Base-by-base conservation (phyloP, 75 land plant genomes). In the Picea glauca region DNA sequence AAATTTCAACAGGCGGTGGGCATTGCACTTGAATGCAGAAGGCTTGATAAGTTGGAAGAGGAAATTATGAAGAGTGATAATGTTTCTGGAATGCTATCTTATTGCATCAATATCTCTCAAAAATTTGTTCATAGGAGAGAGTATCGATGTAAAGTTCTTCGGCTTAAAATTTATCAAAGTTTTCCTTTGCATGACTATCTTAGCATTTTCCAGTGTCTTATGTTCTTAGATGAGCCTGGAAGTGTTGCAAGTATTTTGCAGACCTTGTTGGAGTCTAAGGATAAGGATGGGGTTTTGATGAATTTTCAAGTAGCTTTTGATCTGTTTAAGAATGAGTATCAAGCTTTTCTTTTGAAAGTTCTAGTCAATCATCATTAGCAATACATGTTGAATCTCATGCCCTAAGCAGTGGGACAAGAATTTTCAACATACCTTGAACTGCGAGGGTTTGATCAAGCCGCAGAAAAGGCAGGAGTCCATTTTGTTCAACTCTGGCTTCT, bases 301-400 rank as follows among this genome's bases (percentile, higher is more conserved):
- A 95, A 93, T 13, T 97, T 91, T 85, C 99, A 97, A 81, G 87
- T 97, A 18, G 93, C 98, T 43, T 97, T 97, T 81, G 99, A 97
- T 90, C 86, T 97, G 35, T 90, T 94, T 43, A 98, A 93, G 73
- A 97, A 97, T 80, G 98, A 94, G 66, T 85, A 90, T 38, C 99
- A 97, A 38, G 84, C 94, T 62, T 97, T 97, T 79, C 90, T 94
- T 5, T 78, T 97, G 77, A 93, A 87, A 77, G 98, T 94, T n/a
- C n/a, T n/a, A n/a, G n/a, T n/a, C n/a, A n/a, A n/a, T n/a, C n/a
- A n/a, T n/a, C n/a, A n/a, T n/a, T n/a, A n/a, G n/a, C n/a, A n/a
- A n/a, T n/a, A n/a, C n/a, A n/a, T n/a, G n/a, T n/a, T n/a, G n/a
- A n/a, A n/a, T n/a, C n/a, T n/a, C n/a, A n/a, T n/a, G n/a, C n/a